phyloP scores from a whole-genome alignment of 2,329 filamentous ascomycete genomes.

The Talaromyces islandicus region DNA sequence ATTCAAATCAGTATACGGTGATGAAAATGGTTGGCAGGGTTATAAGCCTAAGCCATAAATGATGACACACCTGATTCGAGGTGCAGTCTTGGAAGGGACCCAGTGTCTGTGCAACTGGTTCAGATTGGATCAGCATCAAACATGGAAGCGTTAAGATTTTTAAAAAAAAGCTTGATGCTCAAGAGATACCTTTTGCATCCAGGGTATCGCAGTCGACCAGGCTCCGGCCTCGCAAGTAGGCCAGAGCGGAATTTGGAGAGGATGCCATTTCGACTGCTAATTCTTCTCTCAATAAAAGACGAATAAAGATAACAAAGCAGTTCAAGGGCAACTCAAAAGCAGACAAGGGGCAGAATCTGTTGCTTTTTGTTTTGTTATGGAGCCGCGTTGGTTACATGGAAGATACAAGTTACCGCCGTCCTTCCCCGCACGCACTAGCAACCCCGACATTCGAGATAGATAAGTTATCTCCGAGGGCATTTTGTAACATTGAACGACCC shows the following conservation, averaged over 20 bases:
- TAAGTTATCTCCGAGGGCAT: too few relatives aligned
- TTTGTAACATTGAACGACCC: not conserved
- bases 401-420: not conserved
- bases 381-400: too few relatives aligned
- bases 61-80: slow-evolving; percentile 44
- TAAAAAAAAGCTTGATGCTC: not conserved
- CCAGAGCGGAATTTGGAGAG: not conserved
- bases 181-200: slow-evolving; percentile 39
- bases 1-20: not conserved
- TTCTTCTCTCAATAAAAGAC: not conserved
- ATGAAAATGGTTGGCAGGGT: not conserved
- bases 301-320: not conserved
- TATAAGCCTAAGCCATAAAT: not conserved
- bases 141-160: not conserved
- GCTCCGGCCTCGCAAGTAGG: slow-evolving; percentile 9
- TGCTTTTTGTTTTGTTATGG: not conserved
- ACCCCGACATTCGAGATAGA: not conserved
- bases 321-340: not conserved
- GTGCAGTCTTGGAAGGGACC: slow-evolving; percentile 50
- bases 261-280: slow-evolving; percentile 1
- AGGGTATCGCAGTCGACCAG: slow-evolving; percentile 49
- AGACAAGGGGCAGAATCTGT: not conserved
- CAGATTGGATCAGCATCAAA: not conserved
- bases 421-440: not conserved
- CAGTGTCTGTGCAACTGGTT: slow-evolving; percentile 38